phyloP scores from a whole-genome alignment of 208 protist species.

The Crithidia fasciculata region DNA sequence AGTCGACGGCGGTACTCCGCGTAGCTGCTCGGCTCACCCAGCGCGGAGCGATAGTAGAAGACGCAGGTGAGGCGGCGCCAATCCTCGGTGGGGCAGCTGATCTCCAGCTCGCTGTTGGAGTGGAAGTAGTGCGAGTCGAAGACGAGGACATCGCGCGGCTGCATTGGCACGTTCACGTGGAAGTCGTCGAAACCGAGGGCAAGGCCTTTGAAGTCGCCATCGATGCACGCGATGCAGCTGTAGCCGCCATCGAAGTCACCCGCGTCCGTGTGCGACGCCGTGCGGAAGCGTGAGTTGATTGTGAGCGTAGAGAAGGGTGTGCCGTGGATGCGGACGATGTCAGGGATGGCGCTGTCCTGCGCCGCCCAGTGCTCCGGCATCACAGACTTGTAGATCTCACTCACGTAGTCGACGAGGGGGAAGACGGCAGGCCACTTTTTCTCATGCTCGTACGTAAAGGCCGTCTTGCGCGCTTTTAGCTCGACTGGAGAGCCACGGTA shows the following conservation, averaged over 20 bases:
- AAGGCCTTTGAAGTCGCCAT: slow-evolving; percentile 86
- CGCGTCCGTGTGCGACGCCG: slow-evolving; percentile 87
- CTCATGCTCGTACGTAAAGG: slow-evolving; percentile 82
- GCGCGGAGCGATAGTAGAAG: slow-evolving; percentile 86
- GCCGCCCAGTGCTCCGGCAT: slow-evolving; percentile 73
- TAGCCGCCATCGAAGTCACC: slow-evolving; percentile 93
- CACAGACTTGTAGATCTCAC: slow-evolving; percentile 70
- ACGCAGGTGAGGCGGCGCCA: slow-evolving; percentile 89
- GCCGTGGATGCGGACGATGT: slow-evolving; percentile 86
- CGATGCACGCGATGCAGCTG: slow-evolving; percentile 81
- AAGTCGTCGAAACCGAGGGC: slow-evolving; percentile 80
- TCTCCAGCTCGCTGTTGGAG: slow-evolving; percentile 90
- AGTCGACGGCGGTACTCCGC: slow-evolving; percentile 77
- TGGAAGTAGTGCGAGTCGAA: slow-evolving; percentile 94
- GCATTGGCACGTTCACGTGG: slow-evolving; percentile 69
- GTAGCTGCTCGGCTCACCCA: slow-evolving; percentile 77
- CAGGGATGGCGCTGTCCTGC: slow-evolving; percentile 85
- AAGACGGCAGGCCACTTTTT: slow-evolving; percentile 78
- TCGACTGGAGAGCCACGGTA: slow-evolving; percentile 87
- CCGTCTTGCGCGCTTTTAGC: slow-evolving; percentile 87
- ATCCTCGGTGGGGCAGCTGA: slow-evolving; percentile 25
- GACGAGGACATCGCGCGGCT: slow-evolving; percentile 85
- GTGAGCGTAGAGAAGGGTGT: slow-evolving; percentile 92
- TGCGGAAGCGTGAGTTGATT: slow-evolving; percentile 91
- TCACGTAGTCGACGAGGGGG: slow-evolving; percentile 90